Base-by-base conservation (phyloP, 2,329 filamentous ascomycete genomes). In the Zymoseptoria tritici region DNA sequence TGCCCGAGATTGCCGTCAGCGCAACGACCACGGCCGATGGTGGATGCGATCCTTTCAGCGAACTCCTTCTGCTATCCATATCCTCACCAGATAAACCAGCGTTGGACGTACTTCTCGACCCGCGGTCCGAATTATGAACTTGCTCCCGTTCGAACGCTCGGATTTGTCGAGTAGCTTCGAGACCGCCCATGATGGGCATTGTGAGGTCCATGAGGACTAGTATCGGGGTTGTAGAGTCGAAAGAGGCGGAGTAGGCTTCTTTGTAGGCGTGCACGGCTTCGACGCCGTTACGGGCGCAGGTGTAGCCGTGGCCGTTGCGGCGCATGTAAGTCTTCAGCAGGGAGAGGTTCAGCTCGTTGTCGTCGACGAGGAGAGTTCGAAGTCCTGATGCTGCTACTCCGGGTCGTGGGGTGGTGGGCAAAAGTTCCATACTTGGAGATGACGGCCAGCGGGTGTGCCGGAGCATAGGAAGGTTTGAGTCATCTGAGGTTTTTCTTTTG, bases 201-300 rank as follows among this genome's bases (percentile, higher is more conserved):
- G 57, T 63, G 13, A 70, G 65, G 57, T 70, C 79, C 78, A 81
- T 81, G 5, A 64, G 49, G 19, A 59, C 49, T 21, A 59, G 19
- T 11, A 81, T 73, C 2, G 81, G 74, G 51, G 79, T 73, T 31
- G 75, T 11, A 4, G 22, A 53, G 11, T 13, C 36, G 36, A 13
- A 4, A 1, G 36, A 42, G 4, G 36, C 36, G 36, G 36, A 42
- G 36, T 50, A 51, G 49, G 58, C 49, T 19, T 50, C 57, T 55
- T 75, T 71, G 56, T 77, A 78, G 26, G 69, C 69, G 8, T 78
- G 68, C 0, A 82, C 74, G 2, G 80, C 80, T 64, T 81, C 75
- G 1, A 77, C 70, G 8, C 80, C 80, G 62, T 82, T 75, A n/a
- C 67, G 65, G 0, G 79, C 80, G 16, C 73, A 74, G 21, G 75